Evolutionary conservation across 495 filamentous ascomycete genomes (phyloP).

Genomic region (Oidiodendron maius): DNA sequence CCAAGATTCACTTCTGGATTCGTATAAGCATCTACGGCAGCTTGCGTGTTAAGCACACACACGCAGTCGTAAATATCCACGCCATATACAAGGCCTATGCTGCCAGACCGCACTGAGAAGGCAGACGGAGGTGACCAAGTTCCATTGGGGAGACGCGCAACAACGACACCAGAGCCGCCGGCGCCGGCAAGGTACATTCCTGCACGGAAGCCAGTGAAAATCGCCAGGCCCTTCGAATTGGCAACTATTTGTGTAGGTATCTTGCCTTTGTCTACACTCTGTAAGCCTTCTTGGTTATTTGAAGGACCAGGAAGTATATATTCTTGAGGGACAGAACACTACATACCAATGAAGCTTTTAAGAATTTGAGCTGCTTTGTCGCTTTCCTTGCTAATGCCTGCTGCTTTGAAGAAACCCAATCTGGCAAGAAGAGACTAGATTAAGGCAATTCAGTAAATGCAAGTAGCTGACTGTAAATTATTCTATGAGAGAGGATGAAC

Average conservation of each 20-base stretch:
- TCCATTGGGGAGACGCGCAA: constrained; percentile 72
- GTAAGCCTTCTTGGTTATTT: constrained; percentile 55
- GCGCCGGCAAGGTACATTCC: constrained; percentile 85
- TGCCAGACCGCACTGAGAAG: constrained; percentile 77
- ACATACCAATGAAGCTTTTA: constrained; percentile 63
- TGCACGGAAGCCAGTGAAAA: constrained; percentile 87
- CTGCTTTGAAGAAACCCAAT: background rate
- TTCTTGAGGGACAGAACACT: background rate
- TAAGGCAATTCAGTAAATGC: background rate
- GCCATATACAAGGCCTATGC: constrained; percentile 74
- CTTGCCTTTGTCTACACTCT: constrained; percentile 63
- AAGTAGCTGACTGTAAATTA: background rate
- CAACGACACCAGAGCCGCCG: constrained; percentile 73
- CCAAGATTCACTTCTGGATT: constrained; percentile 68
- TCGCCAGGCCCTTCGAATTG: constrained; percentile 74
- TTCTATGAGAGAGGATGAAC: background rate
- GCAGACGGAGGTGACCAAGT: constrained; percentile 84
- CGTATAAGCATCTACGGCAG: constrained; percentile 72
- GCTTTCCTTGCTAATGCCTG: constrained; percentile 39
- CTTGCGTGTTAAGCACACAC: constrained; percentile 74
- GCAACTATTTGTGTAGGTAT: constrained; percentile 74
- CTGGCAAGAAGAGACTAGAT: background rate
- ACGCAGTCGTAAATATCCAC: constrained; percentile 91
- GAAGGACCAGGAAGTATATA: background rate
- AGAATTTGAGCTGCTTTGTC: constrained; percentile 77